phyloP scores from a whole-genome alignment of 768 basidiomycete species.

The Boletus sp. region DNA sequence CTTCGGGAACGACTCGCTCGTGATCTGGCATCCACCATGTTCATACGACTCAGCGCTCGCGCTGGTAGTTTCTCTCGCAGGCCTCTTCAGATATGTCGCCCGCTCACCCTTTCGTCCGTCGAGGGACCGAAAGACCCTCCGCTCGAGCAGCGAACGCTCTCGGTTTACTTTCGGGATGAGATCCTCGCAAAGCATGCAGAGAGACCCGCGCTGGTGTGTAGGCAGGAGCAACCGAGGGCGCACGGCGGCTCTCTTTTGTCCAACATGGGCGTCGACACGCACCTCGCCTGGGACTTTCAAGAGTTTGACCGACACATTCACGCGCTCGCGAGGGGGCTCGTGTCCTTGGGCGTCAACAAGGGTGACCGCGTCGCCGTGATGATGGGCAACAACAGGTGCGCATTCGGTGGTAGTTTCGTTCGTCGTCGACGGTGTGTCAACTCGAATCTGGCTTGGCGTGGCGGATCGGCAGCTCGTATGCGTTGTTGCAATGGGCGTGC shows the following conservation, averaged over 20 bases:
- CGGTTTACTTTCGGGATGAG: slow-evolving; percentile 58
- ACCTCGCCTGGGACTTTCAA: slow-evolving; percentile 71
- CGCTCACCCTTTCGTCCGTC: slow-evolving; percentile 50
- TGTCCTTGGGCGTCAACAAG: slow-evolving; percentile 65
- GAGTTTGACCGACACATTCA: slow-evolving; percentile 68
- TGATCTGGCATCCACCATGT: slow-evolving; percentile 1
- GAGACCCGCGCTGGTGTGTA: slow-evolving; percentile 64
- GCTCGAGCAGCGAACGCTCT: slow-evolving; percentile 53
- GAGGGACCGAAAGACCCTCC: slow-evolving; percentile 57
- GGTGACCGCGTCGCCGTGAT: slow-evolving; percentile 79
- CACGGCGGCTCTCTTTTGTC: slow-evolving; percentile 61
- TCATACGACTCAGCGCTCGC: not conserved
- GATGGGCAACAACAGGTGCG: slow-evolving; percentile 84
- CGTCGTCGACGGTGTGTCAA: not conserved
- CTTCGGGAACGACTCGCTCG: not conserved
- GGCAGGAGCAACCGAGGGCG: slow-evolving; percentile 52
- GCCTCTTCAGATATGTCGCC: slow-evolving; percentile 16
- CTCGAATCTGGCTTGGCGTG: not conserved
- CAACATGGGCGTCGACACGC: slow-evolving; percentile 47
- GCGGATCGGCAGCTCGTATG: slow-evolving; percentile 57
- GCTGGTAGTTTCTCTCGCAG: slow-evolving; percentile 5
- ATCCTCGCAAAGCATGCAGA: slow-evolving; percentile 49
- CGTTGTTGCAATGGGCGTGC: slow-evolving; percentile 81
- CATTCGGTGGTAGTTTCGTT: not conserved
- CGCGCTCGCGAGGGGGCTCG: slow-evolving; percentile 67